phyloP scores from a whole-genome alignment of 2,329 filamentous ascomycete genomes.

The Diaporthe amygdali region DNA sequence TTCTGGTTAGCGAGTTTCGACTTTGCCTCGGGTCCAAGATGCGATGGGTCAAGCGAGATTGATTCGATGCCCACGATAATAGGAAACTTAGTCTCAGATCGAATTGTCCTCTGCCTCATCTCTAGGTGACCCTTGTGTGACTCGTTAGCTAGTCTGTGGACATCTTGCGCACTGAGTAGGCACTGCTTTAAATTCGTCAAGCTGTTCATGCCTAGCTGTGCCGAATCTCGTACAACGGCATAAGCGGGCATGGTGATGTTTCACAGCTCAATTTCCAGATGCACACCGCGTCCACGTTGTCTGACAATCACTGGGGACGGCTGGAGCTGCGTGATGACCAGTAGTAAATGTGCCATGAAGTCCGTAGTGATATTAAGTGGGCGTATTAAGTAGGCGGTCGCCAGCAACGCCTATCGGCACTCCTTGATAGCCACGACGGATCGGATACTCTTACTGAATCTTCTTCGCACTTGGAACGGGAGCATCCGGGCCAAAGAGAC shows the following conservation, averaged over 20 bases:
- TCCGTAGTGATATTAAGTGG: not conserved
- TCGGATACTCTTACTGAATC: constrained; percentile 18
- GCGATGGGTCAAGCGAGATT: too few species aligned
- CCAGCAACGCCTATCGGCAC: not conserved
- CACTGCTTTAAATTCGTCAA: too few species aligned
- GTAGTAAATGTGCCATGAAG: too few species aligned
- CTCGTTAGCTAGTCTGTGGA: not conserved
- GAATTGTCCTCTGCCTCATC: not conserved
- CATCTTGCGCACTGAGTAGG: too few species aligned
- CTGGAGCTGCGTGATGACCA: not conserved
- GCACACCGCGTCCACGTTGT: not conserved
- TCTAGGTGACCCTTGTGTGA: not conserved
- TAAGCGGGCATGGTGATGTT: not conserved
- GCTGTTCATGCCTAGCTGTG: not conserved
- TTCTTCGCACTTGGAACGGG: constrained; percentile 28
- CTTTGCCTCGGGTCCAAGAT: not conserved
- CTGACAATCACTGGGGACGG: not conserved
- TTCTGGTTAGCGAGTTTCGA: not conserved
- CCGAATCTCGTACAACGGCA: not conserved
- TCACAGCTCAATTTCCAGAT: not conserved
- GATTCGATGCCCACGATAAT: not conserved
- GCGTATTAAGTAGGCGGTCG: not conserved
- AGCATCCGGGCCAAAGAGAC: constrained; percentile 60
- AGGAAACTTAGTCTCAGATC: too few species aligned
- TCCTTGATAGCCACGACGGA: not conserved